Conservation (phyloP, 2,329 filamentous ascomycete genomes). For the Hymenoscyphus linearis region DNA sequence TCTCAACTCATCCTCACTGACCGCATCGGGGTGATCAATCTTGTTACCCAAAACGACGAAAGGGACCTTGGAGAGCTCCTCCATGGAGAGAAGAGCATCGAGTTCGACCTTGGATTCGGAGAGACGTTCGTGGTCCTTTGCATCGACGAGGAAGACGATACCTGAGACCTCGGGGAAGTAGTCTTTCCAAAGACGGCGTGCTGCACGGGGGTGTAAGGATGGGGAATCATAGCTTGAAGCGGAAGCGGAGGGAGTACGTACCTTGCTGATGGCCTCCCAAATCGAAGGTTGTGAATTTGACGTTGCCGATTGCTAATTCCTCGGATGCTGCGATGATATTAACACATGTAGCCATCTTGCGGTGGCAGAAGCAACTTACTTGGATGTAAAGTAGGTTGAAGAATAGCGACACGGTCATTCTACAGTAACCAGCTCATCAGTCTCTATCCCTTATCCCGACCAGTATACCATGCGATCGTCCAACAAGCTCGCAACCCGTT, state of each 20-base stretch:
- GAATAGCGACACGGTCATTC: conserved; percentile 89
- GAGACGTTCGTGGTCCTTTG: conserved; percentile 95
- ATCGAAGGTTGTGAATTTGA: conserved; percentile 92
- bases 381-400: conserved; percentile 86
- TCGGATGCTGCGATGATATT: conserved; percentile 60
- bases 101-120: conserved; percentile 94
- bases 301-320: conserved; percentile 87
- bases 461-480: not conserved
- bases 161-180: conserved; percentile 96
- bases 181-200: conserved; percentile 90
- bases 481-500: not conserved
- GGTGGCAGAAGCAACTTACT: conserved; percentile 48
- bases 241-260: conserved; percentile 34
- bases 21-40: conserved; percentile 95
- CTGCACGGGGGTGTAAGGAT: conserved; percentile 38
- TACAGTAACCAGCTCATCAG: conserved; percentile 33
- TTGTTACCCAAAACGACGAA: conserved; percentile 98
- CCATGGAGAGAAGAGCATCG: conserved; percentile 91
- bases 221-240: not conserved
- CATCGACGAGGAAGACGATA: conserved; percentile 96
- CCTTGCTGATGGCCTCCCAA: conserved; percentile 91
- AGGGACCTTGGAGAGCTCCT: conserved; percentile 91
- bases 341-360: conserved; percentile 17
- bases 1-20: conserved; percentile 92
- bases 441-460: not conserved